Conservation (phyloP, 2,329 filamentous ascomycete species). For the Alternaria arborescens region DNA sequence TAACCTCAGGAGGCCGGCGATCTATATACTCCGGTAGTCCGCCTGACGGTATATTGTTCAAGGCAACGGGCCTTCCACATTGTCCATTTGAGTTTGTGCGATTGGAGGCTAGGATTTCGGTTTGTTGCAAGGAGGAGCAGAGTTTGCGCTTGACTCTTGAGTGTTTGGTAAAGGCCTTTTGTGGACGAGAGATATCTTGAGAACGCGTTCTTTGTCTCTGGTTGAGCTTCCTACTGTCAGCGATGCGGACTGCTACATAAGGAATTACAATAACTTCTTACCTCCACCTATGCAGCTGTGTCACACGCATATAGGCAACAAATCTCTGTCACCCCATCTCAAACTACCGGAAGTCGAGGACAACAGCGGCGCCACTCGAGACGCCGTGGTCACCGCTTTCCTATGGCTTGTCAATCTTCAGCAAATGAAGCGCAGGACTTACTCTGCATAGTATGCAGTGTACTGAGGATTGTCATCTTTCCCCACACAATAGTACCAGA, state of each 20-base stretch:
- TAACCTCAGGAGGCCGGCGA: not conserved
- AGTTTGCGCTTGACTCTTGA: not conserved
- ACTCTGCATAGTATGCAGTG: not conserved
- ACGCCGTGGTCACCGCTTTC: not conserved
- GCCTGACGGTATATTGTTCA: not conserved
- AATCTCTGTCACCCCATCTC: no score
- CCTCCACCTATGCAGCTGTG: no score
- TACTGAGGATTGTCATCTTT: not conserved
- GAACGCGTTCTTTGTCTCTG: not conserved
- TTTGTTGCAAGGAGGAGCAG: not conserved
- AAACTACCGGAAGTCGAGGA: no score
- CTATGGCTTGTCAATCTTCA: not conserved
- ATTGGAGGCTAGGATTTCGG: not conserved
- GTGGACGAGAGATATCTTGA: not conserved
- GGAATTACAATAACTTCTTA: no score
- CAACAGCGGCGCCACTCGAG: no score
- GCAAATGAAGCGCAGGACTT: not conserved
- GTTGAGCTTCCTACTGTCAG: no score
- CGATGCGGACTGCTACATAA: no score
- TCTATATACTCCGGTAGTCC: not conserved
- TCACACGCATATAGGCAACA: no score
- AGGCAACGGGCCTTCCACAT: fast-evolving
- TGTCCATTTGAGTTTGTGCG: not conserved
- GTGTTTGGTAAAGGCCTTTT: not conserved
- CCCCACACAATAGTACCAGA: not conserved